Base-by-base conservation (phyloP, 2,329 filamentous ascomycete genomes). In the Epichloe amarillans region DNA sequence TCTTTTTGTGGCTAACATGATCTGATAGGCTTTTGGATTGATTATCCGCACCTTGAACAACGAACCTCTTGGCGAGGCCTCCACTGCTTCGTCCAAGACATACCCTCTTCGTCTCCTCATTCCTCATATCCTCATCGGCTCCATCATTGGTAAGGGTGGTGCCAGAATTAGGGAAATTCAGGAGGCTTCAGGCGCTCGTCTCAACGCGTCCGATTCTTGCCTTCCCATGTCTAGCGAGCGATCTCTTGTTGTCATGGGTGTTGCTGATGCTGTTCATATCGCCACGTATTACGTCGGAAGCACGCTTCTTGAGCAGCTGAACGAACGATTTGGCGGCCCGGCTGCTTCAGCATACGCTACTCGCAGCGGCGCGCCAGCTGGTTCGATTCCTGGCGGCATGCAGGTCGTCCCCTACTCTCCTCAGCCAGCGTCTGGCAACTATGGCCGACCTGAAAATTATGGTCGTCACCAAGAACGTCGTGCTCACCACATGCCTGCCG, bases 11-110 rank as follows among this genome's bases (percentile, higher is more conserved):
- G 50, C 64, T 70, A 61, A 69, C 54, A 41, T 43, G 51, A 38
- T 41, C 40, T 17, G 46, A 30, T 58, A 93, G 88, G 93, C 93
- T 17, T 98, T 98, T 67, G 93, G 93, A 64, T 76, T 98, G 58
- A 98, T 98, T 64, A 96, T 98, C 61, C 88, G 93, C 61, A 98
- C 93, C 3, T 76, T 98, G 56, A 98, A 98, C 77, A 95, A 97
- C 64, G 93, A 98, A 72, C 86, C 89, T 36, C 78, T 98, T 49
- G 83, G 88, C 60, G 79, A 88, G 62, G 75, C 93, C 39, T 98
- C 93, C 12, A 95, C 85, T 53, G 83, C 89, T 49, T 88, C 94
- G 58, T 97, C 91, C 55, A 97, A 96, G 78, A 95, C 91, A 2
- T 98, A 98, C 61, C 93, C 93, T 54, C 83, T 98, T 50, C 89